phyloP scores from a whole-genome alignment of 2,329 filamentous ascomycete genomes.

The Penicillium sp. region DNA sequence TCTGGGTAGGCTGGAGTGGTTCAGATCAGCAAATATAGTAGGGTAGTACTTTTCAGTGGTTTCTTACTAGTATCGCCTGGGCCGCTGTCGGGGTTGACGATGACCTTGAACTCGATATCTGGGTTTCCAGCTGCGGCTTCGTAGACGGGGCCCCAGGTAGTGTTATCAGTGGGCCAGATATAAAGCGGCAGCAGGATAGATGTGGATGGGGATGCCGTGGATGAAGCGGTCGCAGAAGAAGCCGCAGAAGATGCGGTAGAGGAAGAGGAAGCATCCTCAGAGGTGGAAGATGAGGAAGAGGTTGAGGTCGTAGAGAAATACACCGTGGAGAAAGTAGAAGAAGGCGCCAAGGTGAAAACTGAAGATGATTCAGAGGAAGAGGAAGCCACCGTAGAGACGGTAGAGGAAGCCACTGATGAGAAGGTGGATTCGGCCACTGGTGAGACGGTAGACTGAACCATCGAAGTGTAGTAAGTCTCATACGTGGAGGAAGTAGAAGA shows the following conservation, averaged over 20 bases:
- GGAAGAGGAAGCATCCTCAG: background rate
- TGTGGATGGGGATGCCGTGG: slow-evolving; percentile 4
- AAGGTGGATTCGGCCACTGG: background rate
- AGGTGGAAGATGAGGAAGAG: background rate
- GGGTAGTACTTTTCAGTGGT: background rate
- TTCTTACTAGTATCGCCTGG: slow-evolving; percentile 30
- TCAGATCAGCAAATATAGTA: background rate
- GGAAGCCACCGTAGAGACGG: background rate
- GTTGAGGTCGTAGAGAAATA: background rate
- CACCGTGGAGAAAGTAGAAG: background rate
- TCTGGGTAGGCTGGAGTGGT: slow-evolving; percentile 27
- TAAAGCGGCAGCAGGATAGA: slow-evolving; percentile 27
- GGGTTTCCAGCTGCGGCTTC: slow-evolving; percentile 23
- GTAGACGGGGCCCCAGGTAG: slow-evolving; percentile 26
- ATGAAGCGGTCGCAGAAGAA: background rate
- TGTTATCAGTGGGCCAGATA: slow-evolving; percentile 21
- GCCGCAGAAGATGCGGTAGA: background rate
- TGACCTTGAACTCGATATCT: slow-evolving; percentile 27
- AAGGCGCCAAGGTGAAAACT: background rate
- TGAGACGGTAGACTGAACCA: background rate
- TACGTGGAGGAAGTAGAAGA: too few species aligned
- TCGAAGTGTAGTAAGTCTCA: background rate
- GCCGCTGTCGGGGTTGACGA: slow-evolving; percentile 33
- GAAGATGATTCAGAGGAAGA: background rate
- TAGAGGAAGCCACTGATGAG: background rate